A percentile compares a stretch with the other conserved stretches of the same genome.
These are phyloP conservation scores for Paxillus involutus DNA, from an alignment of 768 basidiomycete species.

Conservation along the genomic window DNA sequence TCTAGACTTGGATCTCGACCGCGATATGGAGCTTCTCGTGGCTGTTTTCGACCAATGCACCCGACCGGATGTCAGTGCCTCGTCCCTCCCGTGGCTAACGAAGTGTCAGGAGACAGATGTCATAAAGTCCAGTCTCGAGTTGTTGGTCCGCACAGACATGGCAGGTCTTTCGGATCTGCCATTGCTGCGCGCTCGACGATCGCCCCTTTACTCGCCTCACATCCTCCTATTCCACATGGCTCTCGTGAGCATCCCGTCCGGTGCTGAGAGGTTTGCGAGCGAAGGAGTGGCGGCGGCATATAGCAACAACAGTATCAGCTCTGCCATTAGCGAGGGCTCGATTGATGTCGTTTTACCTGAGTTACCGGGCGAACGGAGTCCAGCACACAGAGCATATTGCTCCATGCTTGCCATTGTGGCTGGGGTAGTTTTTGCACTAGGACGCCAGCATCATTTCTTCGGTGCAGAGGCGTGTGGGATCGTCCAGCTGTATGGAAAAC, in stretches of 20 bases:
- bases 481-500: conserved; percentile 80
- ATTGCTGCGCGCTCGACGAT: conserved; percentile 58
- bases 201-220: conserved; percentile 73
- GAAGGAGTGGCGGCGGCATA: conserved; percentile 82
- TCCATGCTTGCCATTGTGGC: conserved; percentile 81
- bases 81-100: conserved; percentile 76
- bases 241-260: conserved; percentile 68
- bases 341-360: conserved; percentile 69
- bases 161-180: conserved; percentile 67
- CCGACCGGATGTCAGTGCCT: conserved; percentile 61
- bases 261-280: conserved; percentile 83
- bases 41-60: conserved; percentile 84
- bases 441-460: conserved; percentile 73
- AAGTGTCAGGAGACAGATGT: conserved; percentile 80
- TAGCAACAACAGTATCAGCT: conserved; percentile 76
- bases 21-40: conserved; percentile 79
- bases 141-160: conserved; percentile 68
- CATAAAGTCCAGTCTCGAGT: conserved; percentile 70
- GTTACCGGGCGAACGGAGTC: conserved; percentile 72
- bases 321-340: conserved; percentile 71
- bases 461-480: conserved; percentile 84
- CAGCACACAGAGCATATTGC: conserved; percentile 81
- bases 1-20: conserved; percentile 64
- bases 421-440: conserved; percentile 62
- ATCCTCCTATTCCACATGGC: conserved; percentile 87